These are phyloP conservation scores for Geotrichum australiense DNA, from an alignment of 1,139 yeast species.

Conservation along the genomic window DNA sequence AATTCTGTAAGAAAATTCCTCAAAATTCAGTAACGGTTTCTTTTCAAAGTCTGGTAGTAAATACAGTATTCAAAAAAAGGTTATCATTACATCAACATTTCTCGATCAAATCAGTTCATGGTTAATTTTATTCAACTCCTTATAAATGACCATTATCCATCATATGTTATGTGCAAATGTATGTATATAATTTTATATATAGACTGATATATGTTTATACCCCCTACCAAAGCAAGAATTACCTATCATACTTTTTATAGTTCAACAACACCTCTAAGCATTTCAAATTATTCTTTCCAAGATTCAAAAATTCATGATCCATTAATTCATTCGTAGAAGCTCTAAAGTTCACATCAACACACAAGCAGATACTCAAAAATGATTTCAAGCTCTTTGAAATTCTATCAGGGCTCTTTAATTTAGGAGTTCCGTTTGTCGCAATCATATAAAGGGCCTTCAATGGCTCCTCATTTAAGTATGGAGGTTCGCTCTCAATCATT, in stretches of 20 bases:
- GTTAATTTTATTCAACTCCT: too few relatives aligned
- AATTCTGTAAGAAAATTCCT: too few relatives aligned
- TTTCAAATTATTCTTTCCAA: conserved; percentile 52
- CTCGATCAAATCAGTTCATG: too few relatives aligned
- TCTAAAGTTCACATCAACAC: conserved; percentile 90
- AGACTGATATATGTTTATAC: not conserved
- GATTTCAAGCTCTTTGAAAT: conserved; percentile 75
- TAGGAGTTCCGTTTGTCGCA: conserved; percentile 97
- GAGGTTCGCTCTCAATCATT: conserved; percentile 98
- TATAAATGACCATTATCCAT: too few relatives aligned
- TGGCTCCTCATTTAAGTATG: conserved; percentile 94
- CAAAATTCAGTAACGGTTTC: too few relatives aligned
- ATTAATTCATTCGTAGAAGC: conserved; percentile 86
- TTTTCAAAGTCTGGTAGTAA: too few relatives aligned
- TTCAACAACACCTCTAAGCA: conserved; percentile 65
- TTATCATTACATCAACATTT: too few relatives aligned
- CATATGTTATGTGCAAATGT: too few relatives aligned
- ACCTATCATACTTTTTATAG: conserved; percentile 42
- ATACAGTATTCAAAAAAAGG: too few relatives aligned
- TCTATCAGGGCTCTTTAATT: conserved; percentile 77
- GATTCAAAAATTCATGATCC: conserved; percentile 69
- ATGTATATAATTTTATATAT: too few relatives aligned
- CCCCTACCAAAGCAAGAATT: conserved; percentile 1
- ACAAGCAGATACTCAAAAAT: conserved; percentile 82
- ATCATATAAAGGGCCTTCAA: conserved; percentile 79